Base-by-base conservation (phyloP, 495 filamentous ascomycete genomes). In the Penicillium longicatenatum region DNA sequence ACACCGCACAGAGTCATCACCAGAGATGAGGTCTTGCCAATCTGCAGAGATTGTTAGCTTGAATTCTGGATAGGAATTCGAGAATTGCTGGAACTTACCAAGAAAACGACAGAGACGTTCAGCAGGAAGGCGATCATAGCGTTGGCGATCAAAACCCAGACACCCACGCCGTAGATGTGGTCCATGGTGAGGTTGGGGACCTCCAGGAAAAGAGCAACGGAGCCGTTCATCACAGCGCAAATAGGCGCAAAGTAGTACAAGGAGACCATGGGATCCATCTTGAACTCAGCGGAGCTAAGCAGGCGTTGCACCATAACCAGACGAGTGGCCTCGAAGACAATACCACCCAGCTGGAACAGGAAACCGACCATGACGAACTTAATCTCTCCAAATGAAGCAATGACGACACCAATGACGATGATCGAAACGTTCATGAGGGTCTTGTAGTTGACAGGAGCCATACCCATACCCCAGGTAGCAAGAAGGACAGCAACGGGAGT, bases 1-100 rank as follows among this genome's bases (percentile, higher is more conserved):
- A 98, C 93, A 79, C 94, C 94, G 75, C 91, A 98, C 50, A 98
- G 89, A 39, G 94, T 98, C 73, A 97, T 90, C 69, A 97, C 92
- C 43, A 98, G 84, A 49, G 92, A 93, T 0, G 93, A 97, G 21
- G 94, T 98, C 79, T 91, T 93, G 76, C 94, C 94, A 74, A 98
- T 98, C 45, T 48, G 9, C 16, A 17, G 22, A 48, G 7, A n/a
- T n/a, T 29, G 16, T 17, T n/a, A 48, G 24, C 16, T 5, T 30
- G 12, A 10, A 30, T 6, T 17, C 12, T 17, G 2, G 14, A n/a
- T n/a, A n/a, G 20, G 22, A 8, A 30, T 48, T 0, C 29, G 7
- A 26, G 5, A 17, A n/a, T 16, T 8, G 3, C 30, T 3, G 5
- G n/a, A 29, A 30, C 45, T 16, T 48, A 48, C 45, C 79, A 97